Evolutionary conservation across 805 yeast genomes (phyloP).

Genomic region (Nakazawaea holstii): DNA sequence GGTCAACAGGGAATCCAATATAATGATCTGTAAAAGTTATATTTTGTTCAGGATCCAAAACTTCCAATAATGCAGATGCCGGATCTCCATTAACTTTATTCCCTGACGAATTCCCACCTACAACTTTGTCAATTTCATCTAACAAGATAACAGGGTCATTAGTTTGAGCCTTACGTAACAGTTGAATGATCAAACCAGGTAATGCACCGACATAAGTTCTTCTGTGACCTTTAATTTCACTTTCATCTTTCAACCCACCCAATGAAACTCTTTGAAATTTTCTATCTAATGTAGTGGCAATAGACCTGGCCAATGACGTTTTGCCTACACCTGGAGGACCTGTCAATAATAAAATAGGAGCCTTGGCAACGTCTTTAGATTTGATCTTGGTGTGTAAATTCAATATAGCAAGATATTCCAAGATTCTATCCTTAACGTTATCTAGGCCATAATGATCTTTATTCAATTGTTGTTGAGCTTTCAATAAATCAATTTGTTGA

Average conservation of each 20-base stretch:
- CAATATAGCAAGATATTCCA: constrained; percentile 77
- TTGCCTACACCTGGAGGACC: constrained; percentile 97
- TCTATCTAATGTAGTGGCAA: constrained; percentile 69
- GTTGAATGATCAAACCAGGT: constrained; percentile 81
- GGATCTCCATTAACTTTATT: constrained; percentile 73
- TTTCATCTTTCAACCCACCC: constrained; percentile 86
- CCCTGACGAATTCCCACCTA: constrained; percentile 40
- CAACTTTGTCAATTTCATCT: constrained; percentile 81
- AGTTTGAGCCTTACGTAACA: constrained; percentile 65
- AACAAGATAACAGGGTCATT: constrained; percentile 80
- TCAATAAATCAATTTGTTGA: constrained; percentile 43
- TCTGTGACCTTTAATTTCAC: constrained; percentile 86
- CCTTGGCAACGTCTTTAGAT: constrained; percentile 18
- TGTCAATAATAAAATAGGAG: constrained; percentile 76
- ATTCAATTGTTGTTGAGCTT: constrained; percentile 55
- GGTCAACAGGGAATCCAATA: constrained; percentile 78
- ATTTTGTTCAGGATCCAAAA: constrained; percentile 88
- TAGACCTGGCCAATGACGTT: constrained; percentile 78
- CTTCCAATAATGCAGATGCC: constrained; percentile 82
- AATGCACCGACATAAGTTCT: constrained; percentile 89
- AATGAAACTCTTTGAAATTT: constrained; percentile 75
- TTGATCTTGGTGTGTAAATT: constrained; percentile 39
- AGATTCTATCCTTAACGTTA: constrained; percentile 65
- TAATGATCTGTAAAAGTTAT: constrained; percentile 73
- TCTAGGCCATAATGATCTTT: constrained; percentile 76